These are phyloP conservation scores for Colletotrichum sp. DNA, from an alignment of 2,329 filamentous ascomycete genomes.

Conservation along the genomic window DNA sequence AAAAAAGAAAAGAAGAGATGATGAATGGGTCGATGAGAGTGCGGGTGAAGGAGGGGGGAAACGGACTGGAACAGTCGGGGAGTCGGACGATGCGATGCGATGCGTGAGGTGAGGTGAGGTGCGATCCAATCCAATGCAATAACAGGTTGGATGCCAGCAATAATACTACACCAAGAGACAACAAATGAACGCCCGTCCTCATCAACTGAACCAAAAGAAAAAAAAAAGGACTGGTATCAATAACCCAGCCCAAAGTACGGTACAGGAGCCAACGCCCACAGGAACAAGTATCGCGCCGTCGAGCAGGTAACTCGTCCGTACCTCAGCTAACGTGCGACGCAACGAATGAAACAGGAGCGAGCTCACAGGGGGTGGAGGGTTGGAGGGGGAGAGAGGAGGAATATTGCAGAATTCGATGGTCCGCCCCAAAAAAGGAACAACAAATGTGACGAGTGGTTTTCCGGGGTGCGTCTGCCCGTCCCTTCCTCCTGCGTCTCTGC, in stretches of 20 bases:
- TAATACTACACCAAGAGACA: background rate
- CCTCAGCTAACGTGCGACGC: background rate
- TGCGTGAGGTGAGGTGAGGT: background rate
- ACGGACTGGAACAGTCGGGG: background rate
- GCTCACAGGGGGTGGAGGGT: background rate
- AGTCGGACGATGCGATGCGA: background rate
- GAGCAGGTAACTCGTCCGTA: background rate
- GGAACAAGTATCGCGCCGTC: no score
- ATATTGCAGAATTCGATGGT: conserved; percentile 13
- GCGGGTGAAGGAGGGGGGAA: background rate
- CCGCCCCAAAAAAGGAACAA: conserved; percentile 1
- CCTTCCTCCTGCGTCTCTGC: background rate
- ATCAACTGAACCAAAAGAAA: no score
- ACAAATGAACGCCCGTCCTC: background rate
- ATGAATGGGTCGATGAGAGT: background rate
- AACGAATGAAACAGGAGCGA: background rate
- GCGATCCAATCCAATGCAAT: background rate
- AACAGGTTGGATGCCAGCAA: background rate
- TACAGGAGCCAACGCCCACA: no score
- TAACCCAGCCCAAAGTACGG: no score
- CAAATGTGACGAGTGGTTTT: conserved; percentile 11
- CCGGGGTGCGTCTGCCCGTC: conserved; percentile 13
- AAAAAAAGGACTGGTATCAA: no score
- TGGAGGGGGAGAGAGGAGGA: background rate
- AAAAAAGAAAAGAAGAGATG: background rate